Percentiles rank a stretch among this genome's conserved stretches.
Evolutionary conservation across 768 basidiomycete genomes (phyloP).

Genomic region (Tulasnella sp.): DNA sequence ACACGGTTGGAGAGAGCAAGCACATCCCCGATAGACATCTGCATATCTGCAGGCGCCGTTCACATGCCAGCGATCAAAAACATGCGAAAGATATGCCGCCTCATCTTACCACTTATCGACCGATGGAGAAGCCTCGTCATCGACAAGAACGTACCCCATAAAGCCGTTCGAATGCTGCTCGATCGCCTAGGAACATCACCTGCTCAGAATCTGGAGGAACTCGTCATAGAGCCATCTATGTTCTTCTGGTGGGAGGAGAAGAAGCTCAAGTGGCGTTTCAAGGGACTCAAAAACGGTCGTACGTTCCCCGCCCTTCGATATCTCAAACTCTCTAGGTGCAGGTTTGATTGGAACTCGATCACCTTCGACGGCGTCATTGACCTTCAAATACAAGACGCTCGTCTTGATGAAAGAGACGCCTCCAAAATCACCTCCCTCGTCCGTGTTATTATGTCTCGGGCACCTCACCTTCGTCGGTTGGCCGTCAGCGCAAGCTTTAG

Average conservation of each 20-base stretch:
- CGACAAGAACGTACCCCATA: neutral
- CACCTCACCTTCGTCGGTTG: too few species aligned
- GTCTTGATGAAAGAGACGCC: neutral
- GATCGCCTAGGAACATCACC: neutral
- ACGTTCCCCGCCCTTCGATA: neutral
- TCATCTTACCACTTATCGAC: neutral
- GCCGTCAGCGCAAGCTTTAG: too few species aligned
- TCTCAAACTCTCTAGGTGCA: neutral
- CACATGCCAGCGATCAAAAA: neutral
- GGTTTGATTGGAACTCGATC: neutral
- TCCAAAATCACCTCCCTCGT: too few species aligned
- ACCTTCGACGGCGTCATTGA: neutral
- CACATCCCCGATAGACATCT: neutral
- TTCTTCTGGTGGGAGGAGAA: neutral
- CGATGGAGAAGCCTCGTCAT: neutral
- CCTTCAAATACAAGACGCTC: neutral
- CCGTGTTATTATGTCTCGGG: too few species aligned
- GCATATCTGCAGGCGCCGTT: neutral
- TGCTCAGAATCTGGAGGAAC: neutral
- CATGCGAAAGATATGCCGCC: neutral
- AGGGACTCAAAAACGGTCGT: neutral
- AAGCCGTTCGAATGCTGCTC: neutral
- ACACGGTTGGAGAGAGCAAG: neutral
- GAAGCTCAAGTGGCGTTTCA: neutral
- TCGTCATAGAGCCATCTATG: neutral